Percentiles rank a stretch among this genome's conserved stretches.
Conservation (phyloP, 2,329 filamentous ascomycete genomes). For the Arthroderma sp. region DNA sequence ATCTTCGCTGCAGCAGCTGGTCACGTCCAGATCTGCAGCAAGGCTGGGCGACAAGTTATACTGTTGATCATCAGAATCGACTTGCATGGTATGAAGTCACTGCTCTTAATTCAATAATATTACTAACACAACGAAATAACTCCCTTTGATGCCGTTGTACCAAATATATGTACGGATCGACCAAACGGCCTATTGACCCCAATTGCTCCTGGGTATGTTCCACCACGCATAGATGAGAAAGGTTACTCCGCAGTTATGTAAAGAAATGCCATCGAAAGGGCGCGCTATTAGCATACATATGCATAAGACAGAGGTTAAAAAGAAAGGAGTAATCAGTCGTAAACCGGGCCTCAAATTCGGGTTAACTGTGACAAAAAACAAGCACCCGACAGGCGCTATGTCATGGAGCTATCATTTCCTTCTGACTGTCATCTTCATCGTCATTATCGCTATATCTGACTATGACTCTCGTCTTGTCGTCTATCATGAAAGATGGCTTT, state of each 20-base stretch:
- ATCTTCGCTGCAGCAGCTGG: too few relatives aligned
- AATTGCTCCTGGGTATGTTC: neutral
- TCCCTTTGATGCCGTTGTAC: neutral
- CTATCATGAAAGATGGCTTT: neutral
- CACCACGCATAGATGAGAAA: neutral
- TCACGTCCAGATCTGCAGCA: too few relatives aligned
- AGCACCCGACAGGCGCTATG: neutral
- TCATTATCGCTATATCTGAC: neutral
- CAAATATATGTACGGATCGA: neutral
- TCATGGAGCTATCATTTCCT: neutral
- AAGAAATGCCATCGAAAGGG: neutral
- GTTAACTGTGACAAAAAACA: too few relatives aligned
- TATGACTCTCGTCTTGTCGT: neutral
- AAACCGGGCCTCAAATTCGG: neutral
- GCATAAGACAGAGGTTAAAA: neutral
- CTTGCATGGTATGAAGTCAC: neutral
- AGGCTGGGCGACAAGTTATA: too few relatives aligned
- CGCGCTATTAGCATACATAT: neutral
- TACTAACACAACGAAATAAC: neutral
- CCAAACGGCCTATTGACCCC: neutral
- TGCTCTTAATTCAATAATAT: neutral
- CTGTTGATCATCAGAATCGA: too few relatives aligned
- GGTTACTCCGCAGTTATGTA: neutral
- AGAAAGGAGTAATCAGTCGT: neutral
- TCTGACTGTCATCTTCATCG: neutral